A percentile compares a stretch with the other conserved stretches of the same genome.
Conservation (phyloP, 495 filamentous ascomycete species). For the Lophium mytilinum region DNA sequence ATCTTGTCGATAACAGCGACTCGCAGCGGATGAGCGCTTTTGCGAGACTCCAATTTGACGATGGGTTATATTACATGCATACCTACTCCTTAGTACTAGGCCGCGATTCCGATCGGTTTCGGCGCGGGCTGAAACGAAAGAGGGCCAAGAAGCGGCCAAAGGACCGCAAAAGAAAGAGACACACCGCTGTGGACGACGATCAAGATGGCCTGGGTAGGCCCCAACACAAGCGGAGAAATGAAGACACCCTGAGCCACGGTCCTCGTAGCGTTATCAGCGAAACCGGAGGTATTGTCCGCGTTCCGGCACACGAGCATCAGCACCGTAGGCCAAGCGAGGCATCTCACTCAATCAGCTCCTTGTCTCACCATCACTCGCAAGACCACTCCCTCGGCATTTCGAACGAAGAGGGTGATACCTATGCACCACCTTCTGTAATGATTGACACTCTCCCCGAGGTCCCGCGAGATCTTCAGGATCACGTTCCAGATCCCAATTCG, state of each 20-base stretch:
- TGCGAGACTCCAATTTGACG: slow-evolving; percentile 62
- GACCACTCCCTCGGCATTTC: neutral
- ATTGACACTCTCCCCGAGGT: slow-evolving; percentile 14
- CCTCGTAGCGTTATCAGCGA: slow-evolving; percentile 22
- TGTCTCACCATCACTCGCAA: slow-evolving; percentile 6
- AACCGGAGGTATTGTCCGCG: slow-evolving; percentile 19
- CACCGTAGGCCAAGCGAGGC: slow-evolving; percentile 16
- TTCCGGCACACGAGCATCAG: slow-evolving; percentile 8
- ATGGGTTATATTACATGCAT: slow-evolving; percentile 66
- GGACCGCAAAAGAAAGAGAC: slow-evolving; percentile 1
- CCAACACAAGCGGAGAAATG: neutral
- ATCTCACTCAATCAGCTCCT: slow-evolving; percentile 18
- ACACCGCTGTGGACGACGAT: neutral
- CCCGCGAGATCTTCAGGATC: slow-evolving; percentile 5
- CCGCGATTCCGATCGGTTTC: slow-evolving; percentile 45
- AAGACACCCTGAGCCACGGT: neutral
- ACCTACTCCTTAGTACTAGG: slow-evolving; percentile 59
- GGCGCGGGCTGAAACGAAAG: slow-evolving; percentile 13
- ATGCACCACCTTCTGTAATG: slow-evolving; percentile 11
- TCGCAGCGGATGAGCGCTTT: slow-evolving; percentile 39
- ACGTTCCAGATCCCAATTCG: slow-evolving; percentile 40
- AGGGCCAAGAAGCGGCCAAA: slow-evolving; percentile 2
- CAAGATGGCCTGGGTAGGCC: neutral
- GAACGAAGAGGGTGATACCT: slow-evolving; percentile 9
- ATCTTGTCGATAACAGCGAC: too few relatives aligned